A percentile compares a stretch with the other conserved stretches of the same genome.
Evolutionary conservation across 75 land plant species (phyloP).

Genomic region (Selaginella tamariscina): DNA sequence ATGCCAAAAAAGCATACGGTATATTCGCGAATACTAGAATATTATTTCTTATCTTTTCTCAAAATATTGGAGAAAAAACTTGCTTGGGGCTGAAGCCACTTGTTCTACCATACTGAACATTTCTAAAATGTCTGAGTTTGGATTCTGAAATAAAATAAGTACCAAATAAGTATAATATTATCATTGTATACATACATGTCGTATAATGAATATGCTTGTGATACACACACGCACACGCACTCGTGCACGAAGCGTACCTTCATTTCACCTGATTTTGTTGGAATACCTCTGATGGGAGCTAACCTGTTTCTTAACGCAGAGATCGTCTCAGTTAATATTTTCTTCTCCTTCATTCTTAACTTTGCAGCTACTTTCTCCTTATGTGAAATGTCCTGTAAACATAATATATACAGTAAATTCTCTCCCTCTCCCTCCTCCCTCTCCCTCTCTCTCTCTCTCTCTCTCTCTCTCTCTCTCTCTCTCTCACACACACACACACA

Average conservation of each 20-base stretch:
- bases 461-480: no score
- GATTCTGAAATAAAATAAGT: constrained; percentile 24
- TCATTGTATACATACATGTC: not conserved
- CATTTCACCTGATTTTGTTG: constrained; percentile 26
- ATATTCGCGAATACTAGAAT: no score
- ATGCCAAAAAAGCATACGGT: no score
- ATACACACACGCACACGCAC: not conserved
- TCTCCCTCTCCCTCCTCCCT: no score
- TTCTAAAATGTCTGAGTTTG: constrained; percentile 31
- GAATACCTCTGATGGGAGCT: constrained; percentile 35
- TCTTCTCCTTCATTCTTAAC: constrained; percentile 26
- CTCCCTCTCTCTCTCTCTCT: no score
- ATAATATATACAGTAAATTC: no score
- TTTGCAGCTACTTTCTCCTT: constrained; percentile 33
- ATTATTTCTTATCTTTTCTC: no score
- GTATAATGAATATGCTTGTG: not conserved
- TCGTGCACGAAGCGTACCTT: constrained; percentile 16
- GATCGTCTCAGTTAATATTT: constrained; percentile 29
- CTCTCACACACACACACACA: not conserved
- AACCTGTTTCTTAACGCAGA: constrained; percentile 29
- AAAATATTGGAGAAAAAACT: constrained; percentile 26
- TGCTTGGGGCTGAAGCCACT: constrained; percentile 32
- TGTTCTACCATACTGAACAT: constrained; percentile 36
- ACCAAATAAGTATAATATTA: not conserved
- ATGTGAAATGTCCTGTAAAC: constrained; percentile 17